phyloP scores from a whole-genome alignment of 1,284 basidiomycete species.

The Melampsora americana region DNA sequence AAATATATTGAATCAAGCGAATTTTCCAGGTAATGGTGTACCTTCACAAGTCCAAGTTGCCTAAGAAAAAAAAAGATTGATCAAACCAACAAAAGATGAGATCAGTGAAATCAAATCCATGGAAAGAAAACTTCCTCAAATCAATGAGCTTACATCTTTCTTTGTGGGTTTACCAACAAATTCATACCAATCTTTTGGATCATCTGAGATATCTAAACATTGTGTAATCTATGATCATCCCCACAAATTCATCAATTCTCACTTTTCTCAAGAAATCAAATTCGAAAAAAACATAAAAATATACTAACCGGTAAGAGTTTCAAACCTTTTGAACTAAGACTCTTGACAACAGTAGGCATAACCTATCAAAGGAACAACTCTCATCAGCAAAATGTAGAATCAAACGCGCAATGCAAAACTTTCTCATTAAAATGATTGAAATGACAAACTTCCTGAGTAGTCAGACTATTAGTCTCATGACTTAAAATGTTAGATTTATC shows the following conservation, averaged over 20 bases:
- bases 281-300: neutral
- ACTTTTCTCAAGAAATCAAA: neutral
- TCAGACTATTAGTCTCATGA: neutral
- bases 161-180: slow-evolving; percentile 3
- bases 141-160: slow-evolving; percentile 22
- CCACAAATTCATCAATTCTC: neutral
- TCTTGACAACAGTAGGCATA: slow-evolving; percentile 20
- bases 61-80: neutral
- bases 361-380: slow-evolving; percentile 3
- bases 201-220: slow-evolving; percentile 8
- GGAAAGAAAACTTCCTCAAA: neutral
- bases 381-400: slow-evolving; percentile 1
- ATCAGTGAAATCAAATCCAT: neutral
- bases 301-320: slow-evolving; percentile 8
- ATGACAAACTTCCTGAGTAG: neutral
- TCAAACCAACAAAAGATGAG: neutral
- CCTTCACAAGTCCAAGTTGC: slow-evolving; percentile 3
- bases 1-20: neutral
- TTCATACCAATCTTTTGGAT: slow-evolving; percentile 29
- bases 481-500: neutral
- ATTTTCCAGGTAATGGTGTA: neutral
- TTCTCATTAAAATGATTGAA: no score
- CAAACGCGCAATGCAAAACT: no score
- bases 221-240: neutral
- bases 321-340: neutral